Evolutionary conservation across 2,329 filamentous ascomycete genomes (phyloP), one percentile per base, ranked within the genome.

Genomic region (Phyllosticta citrichinensis): DNA sequence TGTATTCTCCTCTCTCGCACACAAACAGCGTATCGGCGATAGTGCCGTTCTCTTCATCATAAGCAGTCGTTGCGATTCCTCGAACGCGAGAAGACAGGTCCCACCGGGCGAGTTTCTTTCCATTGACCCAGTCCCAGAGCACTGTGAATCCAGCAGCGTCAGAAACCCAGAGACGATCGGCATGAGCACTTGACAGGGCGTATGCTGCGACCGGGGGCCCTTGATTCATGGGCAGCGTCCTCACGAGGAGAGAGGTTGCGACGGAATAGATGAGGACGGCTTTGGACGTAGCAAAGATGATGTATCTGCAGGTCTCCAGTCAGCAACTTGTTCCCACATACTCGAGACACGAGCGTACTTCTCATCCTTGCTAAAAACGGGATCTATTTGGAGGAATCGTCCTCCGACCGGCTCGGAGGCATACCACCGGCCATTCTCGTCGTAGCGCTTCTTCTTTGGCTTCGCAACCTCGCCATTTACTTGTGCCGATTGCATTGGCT

Each of bases 201-300:
- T 80, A 84, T 24, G 78, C 77, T 22, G 78, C 74, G 22, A 87
- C 75, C 11, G 70, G 73, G 22, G 77, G 72, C 67, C 74, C 69
- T 66, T 77, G 65, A n/a, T 75, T 73, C 27, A 87, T 76, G 12
- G 82, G 76, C 56, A 97, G 86, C 61, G 85, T 84, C 66, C 90
- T 86, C 54, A 90, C 79, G 22, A 95, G 83, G 56, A 95, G 82
- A 1, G 94, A 97, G 60, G 91, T 91, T 65, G 83, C 79, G 30
- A 89, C 84, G 1, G 89, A 88, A 74, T 94, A 96, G 25, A 96
- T 81, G 71, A 91, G 88, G 59, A 97, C 79, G 10, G 87, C 87
- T 27, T 83, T 86, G 63, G 86, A 83, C 68, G 90, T 89, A 33
- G 87, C 83, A 61, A 96, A 73, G 62, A 97, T 85, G 50, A 97